phyloP scores from a whole-genome alignment of 108 stramenopile genomes.

The Nitzschia putrida region DNA sequence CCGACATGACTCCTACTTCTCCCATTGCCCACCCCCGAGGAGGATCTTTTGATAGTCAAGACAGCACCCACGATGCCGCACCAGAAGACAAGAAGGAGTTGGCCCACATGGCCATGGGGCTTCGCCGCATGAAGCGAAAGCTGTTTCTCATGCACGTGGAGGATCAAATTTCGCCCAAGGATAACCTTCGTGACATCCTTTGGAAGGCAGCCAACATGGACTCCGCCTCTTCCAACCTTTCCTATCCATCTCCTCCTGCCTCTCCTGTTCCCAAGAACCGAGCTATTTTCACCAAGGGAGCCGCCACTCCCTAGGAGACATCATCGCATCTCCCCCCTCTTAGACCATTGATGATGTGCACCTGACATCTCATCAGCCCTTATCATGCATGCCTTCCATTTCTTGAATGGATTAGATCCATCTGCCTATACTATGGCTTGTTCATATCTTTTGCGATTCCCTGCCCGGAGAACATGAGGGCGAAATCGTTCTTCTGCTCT shows the following conservation, averaged over 20 bases:
- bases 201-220: conserved; percentile 6
- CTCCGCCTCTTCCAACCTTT: neutral
- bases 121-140: conserved; percentile 42
- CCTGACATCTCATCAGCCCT: too few relatives aligned
- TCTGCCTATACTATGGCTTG: too few relatives aligned
- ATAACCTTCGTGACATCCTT: conserved; percentile 10
- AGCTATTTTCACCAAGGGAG: neutral
- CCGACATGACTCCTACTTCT: too few relatives aligned
- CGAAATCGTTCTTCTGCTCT: too few relatives aligned
- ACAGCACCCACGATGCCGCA: neutral
- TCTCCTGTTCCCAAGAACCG: neutral
- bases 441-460: too few relatives aligned
- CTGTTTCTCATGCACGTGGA: conserved; percentile 32
- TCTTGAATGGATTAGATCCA: too few relatives aligned
- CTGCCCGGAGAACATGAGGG: too few relatives aligned
- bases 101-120: conserved; percentile 19
- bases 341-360: too few relatives aligned
- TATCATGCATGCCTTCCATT: too few relatives aligned
- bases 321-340: too few relatives aligned
- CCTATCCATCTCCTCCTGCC: neutral
- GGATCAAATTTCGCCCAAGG: neutral
- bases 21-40: conserved; percentile 3
- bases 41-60: conserved; percentile 10
- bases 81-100: conserved; percentile 18
- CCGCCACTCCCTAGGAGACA: too few relatives aligned